Evolutionary conservation across 1,284 basidiomycete genomes (phyloP), one percentile per base, ranked within the genome.

Genomic region (Rhodotorula sp.): DNA sequence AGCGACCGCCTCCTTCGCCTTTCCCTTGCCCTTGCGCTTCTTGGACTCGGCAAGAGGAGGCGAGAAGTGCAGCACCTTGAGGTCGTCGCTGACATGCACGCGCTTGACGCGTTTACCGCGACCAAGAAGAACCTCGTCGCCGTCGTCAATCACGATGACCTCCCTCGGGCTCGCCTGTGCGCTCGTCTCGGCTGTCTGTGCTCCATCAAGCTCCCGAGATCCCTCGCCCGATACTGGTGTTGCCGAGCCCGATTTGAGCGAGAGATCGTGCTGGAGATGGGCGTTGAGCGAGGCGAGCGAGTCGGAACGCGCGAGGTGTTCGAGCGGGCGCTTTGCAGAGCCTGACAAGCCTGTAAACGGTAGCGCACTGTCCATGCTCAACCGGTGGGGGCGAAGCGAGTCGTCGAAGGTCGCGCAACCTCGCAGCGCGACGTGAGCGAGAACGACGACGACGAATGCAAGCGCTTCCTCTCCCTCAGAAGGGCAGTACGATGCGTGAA

Each of bases 281-380:
- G 34, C 24, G 46, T n/a, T 49, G 32, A 64, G 47, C 9, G 62
- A 57, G 9, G 49, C 54, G 11, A 57, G 48, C 47, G 62, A 64
- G 54, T 56, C 53, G 34, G 62, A 24, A 10, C 62, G 29, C 13
- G 36, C 22, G 19, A 56, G 30, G 13, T 49, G 46, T 19, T 30
- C 27, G 62, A 63, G 47, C 24, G 44, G 52, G 27, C 62, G 46
- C 22, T 63, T 63, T 3, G 9, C 39, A 44, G 39, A 44, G 39
- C 11, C 11, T 13, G 39, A 44, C 13, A 17, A 44, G 39, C 39
- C 39, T 6, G 39, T 17, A 17, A 44, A 15, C 7, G 30, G 15
- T 46, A 51, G 5, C 20, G 8, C n/a, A 29, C n/a, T n/a, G 49
- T 27, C 22, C 11, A 27, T n/a, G 3, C 8, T 51, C 4, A n/a